These are phyloP conservation scores for Aechmea fasciata DNA, from an alignment of 176 grass and related monocot genomes.

Conservation along the genomic window DNA sequence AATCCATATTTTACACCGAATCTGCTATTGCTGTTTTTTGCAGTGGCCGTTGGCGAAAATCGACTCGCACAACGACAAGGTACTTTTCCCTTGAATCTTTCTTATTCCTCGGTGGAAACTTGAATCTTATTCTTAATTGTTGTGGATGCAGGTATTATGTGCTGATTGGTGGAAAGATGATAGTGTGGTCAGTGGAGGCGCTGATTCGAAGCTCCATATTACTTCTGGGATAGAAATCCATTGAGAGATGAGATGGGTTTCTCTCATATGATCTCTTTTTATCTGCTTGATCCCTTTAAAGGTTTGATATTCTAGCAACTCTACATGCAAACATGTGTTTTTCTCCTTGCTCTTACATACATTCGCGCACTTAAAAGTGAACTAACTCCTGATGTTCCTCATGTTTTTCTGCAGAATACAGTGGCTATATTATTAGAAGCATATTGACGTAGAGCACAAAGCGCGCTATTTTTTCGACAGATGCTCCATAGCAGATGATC, in stretches of 20 bases:
- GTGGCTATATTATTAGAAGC: too few species aligned
- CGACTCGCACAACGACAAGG: slow-evolving; percentile 79
- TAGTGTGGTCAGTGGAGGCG: slow-evolving; percentile 77
- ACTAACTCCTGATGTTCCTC: not conserved
- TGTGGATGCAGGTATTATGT: slow-evolving; percentile 52
- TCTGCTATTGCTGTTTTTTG: slow-evolving; percentile 10
- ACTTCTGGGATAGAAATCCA: slow-evolving; percentile 58
- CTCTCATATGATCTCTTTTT: not conserved
- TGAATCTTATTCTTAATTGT: not conserved
- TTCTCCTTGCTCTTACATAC: not conserved
- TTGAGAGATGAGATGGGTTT: slow-evolving; percentile 16
- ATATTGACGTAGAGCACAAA: too few species aligned
- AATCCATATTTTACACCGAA: not conserved
- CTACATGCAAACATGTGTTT: not conserved
- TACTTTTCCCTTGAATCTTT: slow-evolving; percentile 10
- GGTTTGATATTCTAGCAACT: not conserved
- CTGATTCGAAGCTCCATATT: slow-evolving; percentile 81
- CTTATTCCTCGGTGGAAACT: not conserved
- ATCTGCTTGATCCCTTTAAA: not conserved
- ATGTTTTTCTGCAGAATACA: not conserved
- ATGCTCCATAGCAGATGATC: too few species aligned
- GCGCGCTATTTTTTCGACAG: too few species aligned
- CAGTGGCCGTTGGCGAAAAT: slow-evolving; percentile 80
- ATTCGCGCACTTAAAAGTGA: not conserved
- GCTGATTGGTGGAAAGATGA: slow-evolving; percentile 89